phyloP scores from a whole-genome alignment of 78 protist genomes.

The Polysphondylium violaceum region DNA sequence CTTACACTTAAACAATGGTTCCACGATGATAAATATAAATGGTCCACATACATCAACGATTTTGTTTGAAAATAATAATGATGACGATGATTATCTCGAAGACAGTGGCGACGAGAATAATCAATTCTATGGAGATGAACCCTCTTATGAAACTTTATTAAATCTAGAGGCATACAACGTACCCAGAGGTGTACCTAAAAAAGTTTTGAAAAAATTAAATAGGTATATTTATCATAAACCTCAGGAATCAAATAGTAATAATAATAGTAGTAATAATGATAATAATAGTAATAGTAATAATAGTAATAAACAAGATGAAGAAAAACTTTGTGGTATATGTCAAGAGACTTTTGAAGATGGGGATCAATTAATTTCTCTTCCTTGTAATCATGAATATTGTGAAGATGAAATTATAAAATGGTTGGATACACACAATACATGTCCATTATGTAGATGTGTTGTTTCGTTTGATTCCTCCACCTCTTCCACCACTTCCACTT shows the following conservation, averaged over 20 bases:
- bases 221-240: neutral
- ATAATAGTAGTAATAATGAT: neutral
- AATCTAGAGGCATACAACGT: slow-evolving; percentile 49
- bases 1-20: too few relatives aligned
- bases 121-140: neutral
- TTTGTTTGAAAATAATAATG: neutral
- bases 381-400: slow-evolving; percentile 53
- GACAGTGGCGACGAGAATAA: too few relatives aligned
- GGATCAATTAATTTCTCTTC: slow-evolving; percentile 29
- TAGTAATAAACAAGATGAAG: slow-evolving; percentile 17
- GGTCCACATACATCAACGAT: too few relatives aligned
- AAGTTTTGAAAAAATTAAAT: slow-evolving; percentile 23
- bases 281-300: neutral
- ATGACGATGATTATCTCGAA: slow-evolving; percentile 5
- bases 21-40: too few relatives aligned
- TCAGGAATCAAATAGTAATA: neutral
- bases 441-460: slow-evolving; percentile 38
- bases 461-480: neutral
- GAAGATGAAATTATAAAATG: slow-evolving; percentile 46
- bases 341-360: slow-evolving; percentile 57
- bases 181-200: slow-evolving; percentile 55
- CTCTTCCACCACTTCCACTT: too few relatives aligned
- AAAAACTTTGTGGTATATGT: slow-evolving; percentile 34
- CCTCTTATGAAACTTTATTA: slow-evolving; percentile 18
- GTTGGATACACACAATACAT: slow-evolving; percentile 50